These are phyloP conservation scores for Sclerospora graminicola DNA, from an alignment of 352 stramenopile species.

Conservation along the genomic window DNA sequence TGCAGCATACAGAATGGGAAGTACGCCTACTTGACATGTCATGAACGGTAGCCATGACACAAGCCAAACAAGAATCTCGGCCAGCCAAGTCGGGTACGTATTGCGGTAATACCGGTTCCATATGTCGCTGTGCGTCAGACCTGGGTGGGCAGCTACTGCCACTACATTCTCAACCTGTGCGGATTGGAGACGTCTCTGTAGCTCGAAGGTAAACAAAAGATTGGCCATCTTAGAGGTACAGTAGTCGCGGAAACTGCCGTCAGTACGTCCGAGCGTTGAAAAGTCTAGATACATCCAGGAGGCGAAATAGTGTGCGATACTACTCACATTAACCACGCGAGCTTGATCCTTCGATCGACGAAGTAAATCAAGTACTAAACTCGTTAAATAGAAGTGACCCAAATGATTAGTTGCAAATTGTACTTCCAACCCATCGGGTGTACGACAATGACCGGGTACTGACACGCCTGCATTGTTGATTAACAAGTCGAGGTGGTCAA, in stretches of 20 bases:
- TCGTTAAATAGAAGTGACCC: constrained; percentile 38
- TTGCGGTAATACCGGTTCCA: constrained; percentile 32
- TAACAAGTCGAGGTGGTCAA: constrained; percentile 32
- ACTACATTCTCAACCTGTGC: constrained; percentile 29
- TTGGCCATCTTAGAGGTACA: constrained; percentile 46
- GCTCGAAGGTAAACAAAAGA: constrained; percentile 53
- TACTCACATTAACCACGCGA: background rate
- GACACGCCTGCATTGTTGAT: constrained; percentile 51
- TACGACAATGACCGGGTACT: constrained; percentile 14
- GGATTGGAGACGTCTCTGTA: constrained; percentile 27
- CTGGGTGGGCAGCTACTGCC: constrained; percentile 40
- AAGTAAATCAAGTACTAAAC: constrained; percentile 19
- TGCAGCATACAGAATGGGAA: constrained; percentile 47
- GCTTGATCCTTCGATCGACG: background rate
- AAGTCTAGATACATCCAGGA: constrained; percentile 27
- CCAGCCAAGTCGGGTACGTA: constrained; percentile 22
- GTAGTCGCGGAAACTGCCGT: constrained; percentile 33
- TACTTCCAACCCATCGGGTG: constrained; percentile 24
- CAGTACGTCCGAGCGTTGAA: constrained; percentile 27
- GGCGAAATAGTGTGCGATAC: constrained; percentile 7
- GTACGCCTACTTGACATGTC: constrained; percentile 25
- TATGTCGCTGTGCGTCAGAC: constrained; percentile 41
- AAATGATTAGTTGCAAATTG: constrained; percentile 55
- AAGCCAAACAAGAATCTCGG: constrained; percentile 27
- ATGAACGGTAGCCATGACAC: constrained; percentile 36